Evolutionary conservation across 176 grass and related monocot genomes (phyloP), one percentile per base, ranked within the genome.

Genomic region (Aegilops bicornis): DNA sequence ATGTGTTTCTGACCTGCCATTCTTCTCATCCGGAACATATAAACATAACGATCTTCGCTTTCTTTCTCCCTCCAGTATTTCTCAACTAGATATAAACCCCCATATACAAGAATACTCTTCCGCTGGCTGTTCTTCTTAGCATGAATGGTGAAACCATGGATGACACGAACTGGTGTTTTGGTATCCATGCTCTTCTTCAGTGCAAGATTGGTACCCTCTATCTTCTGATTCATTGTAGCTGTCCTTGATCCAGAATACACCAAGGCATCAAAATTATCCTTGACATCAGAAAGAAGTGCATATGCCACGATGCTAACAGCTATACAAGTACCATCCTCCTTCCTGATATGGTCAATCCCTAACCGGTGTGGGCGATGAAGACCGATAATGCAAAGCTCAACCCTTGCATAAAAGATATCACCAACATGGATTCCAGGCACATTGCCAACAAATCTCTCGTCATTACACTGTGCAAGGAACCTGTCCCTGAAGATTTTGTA

Each of bases 121-220:
- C 37, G 4, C 59, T 50, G 89, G n/a, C 42, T 45, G 70, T 84
- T 88, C 74, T 19, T 63, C 60, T 63, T 90, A 56, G 59, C 19
- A 59, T 59, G 2, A 59, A 22, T 66, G 40, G 10, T 71, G 68
- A 93, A 90, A 58, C 87, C 86, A 82, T 95, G 91, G 64, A 97
- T 84, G 84, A 97, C 89, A 59, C 95, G 95, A 40, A 97, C 85
- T 23, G 91, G 92, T 47, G 92, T 97, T 40, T 88, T 93, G 54
- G 91, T 93, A 32, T 97, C 79, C 89, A 95, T 95, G 72, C 92
- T 97, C 73, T 76, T 97, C 77, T 95, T 89, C 58, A 97, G 74
- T 36, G 92, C 91, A 71, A 88, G 79, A 73, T 93, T 97, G 37
- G 83, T 84, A 50, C 90, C 90, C 17, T 94, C 81, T 85, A 92